A percentile compares a stretch with the other conserved stretches of the same genome.
phyloP scores from a whole-genome alignment of 352 stramenopile species.

The Globisporangium paroecandrum region DNA sequence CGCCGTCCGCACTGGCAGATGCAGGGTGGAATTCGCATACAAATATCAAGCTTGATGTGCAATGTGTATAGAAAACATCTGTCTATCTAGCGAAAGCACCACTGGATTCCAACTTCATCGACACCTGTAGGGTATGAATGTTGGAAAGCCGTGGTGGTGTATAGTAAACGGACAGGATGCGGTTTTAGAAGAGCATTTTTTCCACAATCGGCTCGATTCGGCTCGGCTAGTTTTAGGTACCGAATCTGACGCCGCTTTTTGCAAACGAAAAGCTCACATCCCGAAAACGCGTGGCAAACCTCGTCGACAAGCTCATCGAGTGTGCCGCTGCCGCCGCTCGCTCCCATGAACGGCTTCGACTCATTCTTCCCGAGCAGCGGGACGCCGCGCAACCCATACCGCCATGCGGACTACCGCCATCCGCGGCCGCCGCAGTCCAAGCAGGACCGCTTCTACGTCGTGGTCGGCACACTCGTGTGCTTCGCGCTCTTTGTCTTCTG shows the following conservation, averaged over 20 bases:
- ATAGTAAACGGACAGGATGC: too few species aligned
- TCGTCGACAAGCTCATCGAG: not conserved
- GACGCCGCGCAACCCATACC: constrained; percentile 71
- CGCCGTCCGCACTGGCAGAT: not conserved
- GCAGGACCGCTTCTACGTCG: constrained; percentile 55
- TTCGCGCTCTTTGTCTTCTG: constrained; percentile 63
- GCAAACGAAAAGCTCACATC: not conserved
- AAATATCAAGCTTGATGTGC: not conserved
- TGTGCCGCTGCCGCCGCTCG: too few species aligned
- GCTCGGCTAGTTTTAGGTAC: too few species aligned
- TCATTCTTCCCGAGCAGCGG: constrained; percentile 64
- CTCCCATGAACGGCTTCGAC: constrained; percentile 56
- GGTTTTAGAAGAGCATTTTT: too few species aligned
- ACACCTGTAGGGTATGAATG: too few species aligned
- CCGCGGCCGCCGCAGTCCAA: constrained; percentile 27
- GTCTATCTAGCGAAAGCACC: too few species aligned
- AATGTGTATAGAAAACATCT: too few species aligned
- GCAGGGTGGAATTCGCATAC: not conserved
- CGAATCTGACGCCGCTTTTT: too few species aligned
- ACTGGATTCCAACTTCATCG: too few species aligned
- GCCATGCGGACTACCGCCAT: constrained; percentile 45
- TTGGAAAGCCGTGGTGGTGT: too few species aligned
- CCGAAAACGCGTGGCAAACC: constrained; percentile 5
- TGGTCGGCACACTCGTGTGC: constrained; percentile 62
- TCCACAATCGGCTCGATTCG: too few species aligned